Base-by-base conservation (phyloP, 345 rosid genomes). In the Acer negundo region DNA sequence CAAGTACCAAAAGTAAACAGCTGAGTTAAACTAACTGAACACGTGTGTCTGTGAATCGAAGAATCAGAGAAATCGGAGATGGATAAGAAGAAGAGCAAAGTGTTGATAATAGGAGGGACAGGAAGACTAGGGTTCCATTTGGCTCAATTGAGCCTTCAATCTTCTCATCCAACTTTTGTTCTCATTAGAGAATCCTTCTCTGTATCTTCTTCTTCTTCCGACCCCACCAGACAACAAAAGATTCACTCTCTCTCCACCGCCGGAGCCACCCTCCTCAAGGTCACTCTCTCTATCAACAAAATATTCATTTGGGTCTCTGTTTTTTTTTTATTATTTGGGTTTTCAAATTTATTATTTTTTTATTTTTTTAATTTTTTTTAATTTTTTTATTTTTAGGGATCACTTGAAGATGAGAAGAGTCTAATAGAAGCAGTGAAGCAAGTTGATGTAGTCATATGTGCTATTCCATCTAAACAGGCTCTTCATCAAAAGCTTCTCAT, bases 381-480 rank as follows among this genome's bases (percentile, higher is more conserved):
- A 26, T 7, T 7, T 42, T 65, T 66, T 44, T 19, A 10, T 26
- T 70, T 42, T 1, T 72, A 94, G 97, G 96, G 97, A 55, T 92
- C 93, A n/a, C 72, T 92, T 80, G 89, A 92, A 20, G 93, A 94
- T 66, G 91, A 87, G 62, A 35, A 49, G 80, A 87, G 90, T 80
- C 89, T 94, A 11, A 75, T 72, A 35, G 92, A 89, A 78, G 98
- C 95, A 70, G 82, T 90, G 85, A 86, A 77, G 79, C 88, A 76
- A 82, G 97, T 92, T 64, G 97, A 94, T 80, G 92, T 91, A 3
- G 95, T 92, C 58, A 90, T 94, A 44, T 91, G 93, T 80, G 85
- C 95, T 0, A 81, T 92, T 65, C 88, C 95, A 59, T 86, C 94
- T n/a, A 89, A 84, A 77, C 89, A 87, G 63, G 91, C 72, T 81